phyloP scores from a whole-genome alignment of 1,139 yeast species.

The Nakaseomyces sp. region DNA sequence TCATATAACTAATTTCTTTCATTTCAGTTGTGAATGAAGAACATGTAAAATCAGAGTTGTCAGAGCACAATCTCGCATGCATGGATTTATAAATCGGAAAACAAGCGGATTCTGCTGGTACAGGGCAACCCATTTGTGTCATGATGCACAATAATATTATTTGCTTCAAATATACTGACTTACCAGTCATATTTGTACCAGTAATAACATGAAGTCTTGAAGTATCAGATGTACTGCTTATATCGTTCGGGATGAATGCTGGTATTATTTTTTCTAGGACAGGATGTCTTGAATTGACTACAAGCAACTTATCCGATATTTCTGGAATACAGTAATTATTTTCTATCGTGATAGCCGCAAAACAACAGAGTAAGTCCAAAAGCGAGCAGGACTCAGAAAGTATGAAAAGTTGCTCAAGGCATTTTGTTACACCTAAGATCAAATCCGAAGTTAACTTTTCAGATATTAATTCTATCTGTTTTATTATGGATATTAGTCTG shows the following conservation, averaged over 20 bases:
- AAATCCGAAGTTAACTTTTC: conserved; percentile 35
- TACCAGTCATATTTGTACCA: conserved; percentile 44
- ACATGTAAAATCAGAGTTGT: conserved; percentile 30
- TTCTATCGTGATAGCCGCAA: conserved; percentile 30
- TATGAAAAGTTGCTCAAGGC: conserved; percentile 36
- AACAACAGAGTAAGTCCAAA: conserved; percentile 37
- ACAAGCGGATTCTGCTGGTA: conserved; percentile 38
- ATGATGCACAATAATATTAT: conserved; percentile 35
- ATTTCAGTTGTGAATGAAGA: conserved; percentile 40
- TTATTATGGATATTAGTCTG: conserved; percentile 34
- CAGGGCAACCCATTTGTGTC: conserved; percentile 40
- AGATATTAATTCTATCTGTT: conserved; percentile 37
- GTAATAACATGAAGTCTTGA: conserved; percentile 39
- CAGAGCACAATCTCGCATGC: conserved; percentile 36
- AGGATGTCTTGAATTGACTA: conserved; percentile 38
- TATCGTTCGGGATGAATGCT: conserved; percentile 35
- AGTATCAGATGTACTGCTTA: conserved; percentile 30
- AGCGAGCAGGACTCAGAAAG: conserved; percentile 39
- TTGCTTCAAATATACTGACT: conserved; percentile 39
- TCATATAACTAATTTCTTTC: conserved; percentile 39
- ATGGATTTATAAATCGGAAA: conserved; percentile 34
- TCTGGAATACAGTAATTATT: conserved; percentile 33
- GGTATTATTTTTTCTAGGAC: conserved; percentile 30
- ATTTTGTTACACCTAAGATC: conserved; percentile 24
- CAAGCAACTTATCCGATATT: conserved; percentile 28